A percentile compares a stretch with the other conserved stretches of the same genome.
These are phyloP conservation scores for Jacaranda copaia DNA, from an alignment of 257 asterid genomes.

Conservation along the genomic window DNA sequence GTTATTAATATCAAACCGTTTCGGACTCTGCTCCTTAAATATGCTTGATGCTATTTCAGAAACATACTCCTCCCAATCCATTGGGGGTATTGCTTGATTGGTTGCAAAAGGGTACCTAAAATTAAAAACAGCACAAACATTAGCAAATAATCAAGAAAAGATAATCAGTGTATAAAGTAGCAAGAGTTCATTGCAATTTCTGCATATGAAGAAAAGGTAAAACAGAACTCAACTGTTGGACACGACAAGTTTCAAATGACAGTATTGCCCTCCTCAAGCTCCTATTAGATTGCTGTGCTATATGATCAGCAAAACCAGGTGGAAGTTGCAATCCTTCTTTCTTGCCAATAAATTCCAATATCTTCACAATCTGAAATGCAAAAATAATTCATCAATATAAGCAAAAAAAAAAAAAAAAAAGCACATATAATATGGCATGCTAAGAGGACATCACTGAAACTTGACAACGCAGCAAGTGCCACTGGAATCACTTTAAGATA, in stretches of 20 bases:
- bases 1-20: slow-evolving; percentile 61
- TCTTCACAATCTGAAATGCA: slow-evolving; percentile 65
- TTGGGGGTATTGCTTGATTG: slow-evolving; percentile 80
- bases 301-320: slow-evolving; percentile 75
- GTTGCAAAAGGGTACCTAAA: slow-evolving; percentile 84
- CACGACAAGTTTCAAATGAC: slow-evolving; percentile 91
- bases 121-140: slow-evolving; percentile 26
- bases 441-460: slow-evolving; percentile 14
- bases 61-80: slow-evolving; percentile 99
- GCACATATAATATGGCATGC: slow-evolving; percentile 1
- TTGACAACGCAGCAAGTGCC: background rate
- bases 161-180: slow-evolving; percentile 16
- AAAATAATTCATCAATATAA: slow-evolving; percentile 11
- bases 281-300: slow-evolving; percentile 86
- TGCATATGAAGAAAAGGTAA: slow-evolving; percentile 29
- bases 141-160: slow-evolving; percentile 26
- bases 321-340: slow-evolving; percentile 90
- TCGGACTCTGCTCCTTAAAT: slow-evolving; percentile 95
- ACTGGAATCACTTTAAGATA: background rate
- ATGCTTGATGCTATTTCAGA: slow-evolving; percentile 90
- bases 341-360: slow-evolving; percentile 88
- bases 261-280: slow-evolving; percentile 93
- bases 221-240: slow-evolving; percentile 76
- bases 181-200: slow-evolving; percentile 7
- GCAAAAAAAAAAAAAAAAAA: slow-evolving; percentile 21